Percentiles rank a stretch among this genome's conserved stretches.
Evolutionary conservation across 305 asterid species (phyloP).

Genomic region (Monarda citriodora): DNA sequence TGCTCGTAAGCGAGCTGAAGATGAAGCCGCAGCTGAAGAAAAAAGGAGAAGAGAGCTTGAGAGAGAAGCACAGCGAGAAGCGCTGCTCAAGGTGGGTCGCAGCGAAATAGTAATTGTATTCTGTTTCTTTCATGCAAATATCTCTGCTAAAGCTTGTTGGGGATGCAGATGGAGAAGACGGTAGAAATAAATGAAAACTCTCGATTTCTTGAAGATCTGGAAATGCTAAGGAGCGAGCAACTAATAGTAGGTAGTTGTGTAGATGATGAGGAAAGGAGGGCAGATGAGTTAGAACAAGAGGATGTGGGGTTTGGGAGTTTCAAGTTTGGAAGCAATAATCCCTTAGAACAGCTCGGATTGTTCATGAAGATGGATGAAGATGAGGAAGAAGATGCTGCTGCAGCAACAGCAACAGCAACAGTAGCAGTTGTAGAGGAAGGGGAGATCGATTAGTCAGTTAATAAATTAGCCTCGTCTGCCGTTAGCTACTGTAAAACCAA

Average conservation of each 20-base stretch:
- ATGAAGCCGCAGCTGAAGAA: constrained; percentile 82
- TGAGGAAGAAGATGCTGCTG: constrained; percentile 66
- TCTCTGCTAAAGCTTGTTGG: neutral
- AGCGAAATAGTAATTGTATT: neutral
- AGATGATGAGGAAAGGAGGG: constrained; percentile 53
- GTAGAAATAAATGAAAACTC: constrained; percentile 87
- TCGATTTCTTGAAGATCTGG: constrained; percentile 74
- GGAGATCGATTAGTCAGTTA: constrained; percentile 50
- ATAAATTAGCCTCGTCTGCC: neutral
- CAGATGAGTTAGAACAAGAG: constrained; percentile 64
- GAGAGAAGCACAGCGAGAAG: constrained; percentile 96
- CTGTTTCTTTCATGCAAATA: neutral
- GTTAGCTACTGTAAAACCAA: no score
- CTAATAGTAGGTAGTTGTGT: constrained; percentile 49
- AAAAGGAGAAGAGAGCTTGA: constrained; percentile 79
- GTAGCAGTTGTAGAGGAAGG: constrained; percentile 87
- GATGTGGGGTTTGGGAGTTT: constrained; percentile 70
- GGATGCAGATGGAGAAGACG: constrained; percentile 80
- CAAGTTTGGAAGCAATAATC: constrained; percentile 74
- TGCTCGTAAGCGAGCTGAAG: constrained; percentile 84
- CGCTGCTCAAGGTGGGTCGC: constrained; percentile 63
- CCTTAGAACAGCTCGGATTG: constrained; percentile 92
- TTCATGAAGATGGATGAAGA: constrained; percentile 92
- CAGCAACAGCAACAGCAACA: constrained; percentile 11
- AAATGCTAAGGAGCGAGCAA: constrained; percentile 73